Conservation (phyloP, 768 basidiomycete genomes). For the Coprinellus aureogranulatus region DNA sequence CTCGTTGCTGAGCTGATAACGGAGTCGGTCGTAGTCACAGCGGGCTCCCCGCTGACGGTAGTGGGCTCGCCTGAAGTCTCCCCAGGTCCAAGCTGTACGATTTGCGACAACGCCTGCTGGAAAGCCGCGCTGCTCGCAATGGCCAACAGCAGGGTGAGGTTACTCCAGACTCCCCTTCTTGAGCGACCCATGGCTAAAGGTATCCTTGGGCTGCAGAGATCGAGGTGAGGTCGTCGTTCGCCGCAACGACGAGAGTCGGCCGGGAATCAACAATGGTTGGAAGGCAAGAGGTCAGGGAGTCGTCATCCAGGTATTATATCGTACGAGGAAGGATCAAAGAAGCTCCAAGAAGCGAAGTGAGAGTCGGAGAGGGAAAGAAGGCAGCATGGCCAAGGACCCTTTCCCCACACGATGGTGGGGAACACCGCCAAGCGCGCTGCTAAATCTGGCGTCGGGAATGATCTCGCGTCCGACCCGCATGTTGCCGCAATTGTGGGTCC, state of each 20-base stretch:
- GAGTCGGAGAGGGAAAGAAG: not conserved
- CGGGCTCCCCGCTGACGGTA: not conserved
- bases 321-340: constrained; percentile 1
- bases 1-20: not conserved
- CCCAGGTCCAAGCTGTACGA: not conserved
- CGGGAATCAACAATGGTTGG: not conserved
- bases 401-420: too few relatives aligned
- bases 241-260: not conserved
- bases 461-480: too few relatives aligned
- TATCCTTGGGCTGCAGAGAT: not conserved
- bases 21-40: not conserved
- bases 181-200: not conserved
- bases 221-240: not conserved
- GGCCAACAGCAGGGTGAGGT: not conserved
- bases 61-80: not conserved
- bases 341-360: not conserved
- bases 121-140: not conserved
- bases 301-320: not conserved
- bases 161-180: not conserved
- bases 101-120: not conserved
- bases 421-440: too few relatives aligned
- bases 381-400: too few relatives aligned
- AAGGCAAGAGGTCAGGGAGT: not conserved
- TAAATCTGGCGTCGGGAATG: too few relatives aligned
- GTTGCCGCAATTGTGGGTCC: too few relatives aligned